Evolutionary conservation across 2,329 filamentous ascomycete species (phyloP).

Genomic region (Pseudocercospora eumusae): DNA sequence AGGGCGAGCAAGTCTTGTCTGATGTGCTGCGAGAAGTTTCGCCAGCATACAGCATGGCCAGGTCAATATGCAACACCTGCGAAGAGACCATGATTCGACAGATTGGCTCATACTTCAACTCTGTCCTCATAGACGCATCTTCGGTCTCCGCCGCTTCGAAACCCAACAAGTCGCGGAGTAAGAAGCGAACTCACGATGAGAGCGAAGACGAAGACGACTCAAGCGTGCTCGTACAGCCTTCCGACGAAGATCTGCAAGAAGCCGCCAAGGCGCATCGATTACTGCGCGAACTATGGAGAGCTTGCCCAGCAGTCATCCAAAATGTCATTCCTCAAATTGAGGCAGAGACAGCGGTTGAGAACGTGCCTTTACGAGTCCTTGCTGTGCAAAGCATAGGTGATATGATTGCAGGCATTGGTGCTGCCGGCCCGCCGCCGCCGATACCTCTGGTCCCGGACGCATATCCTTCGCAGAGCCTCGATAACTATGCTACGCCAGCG

Average conservation of each 20-base stretch:
- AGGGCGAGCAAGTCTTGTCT: constrained; percentile 46
- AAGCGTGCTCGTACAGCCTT: constrained; percentile 52
- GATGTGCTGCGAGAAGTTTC: constrained; percentile 73
- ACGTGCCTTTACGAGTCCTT: constrained; percentile 78
- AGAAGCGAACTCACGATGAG: constrained; percentile 44
- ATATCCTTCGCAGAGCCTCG: constrained; percentile 71
- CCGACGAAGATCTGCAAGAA: constrained; percentile 82
- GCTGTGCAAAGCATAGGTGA: constrained; percentile 94
- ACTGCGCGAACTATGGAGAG: constrained; percentile 90
- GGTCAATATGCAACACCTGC: constrained; percentile 84
- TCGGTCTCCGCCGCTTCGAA: constrained; percentile 34
- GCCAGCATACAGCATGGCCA: constrained; percentile 93
- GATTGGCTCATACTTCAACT: constrained; percentile 94
- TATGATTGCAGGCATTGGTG: constrained; percentile 89
- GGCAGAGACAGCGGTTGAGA: constrained; percentile 87
- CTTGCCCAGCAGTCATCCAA: constrained; percentile 80
- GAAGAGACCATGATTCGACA: constrained; percentile 94
- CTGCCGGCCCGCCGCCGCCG: constrained; percentile 77
- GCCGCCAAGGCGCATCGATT: constrained; percentile 85
- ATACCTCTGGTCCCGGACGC: constrained; percentile 75
- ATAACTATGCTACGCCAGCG: constrained; percentile 44
- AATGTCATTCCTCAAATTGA: constrained; percentile 95
- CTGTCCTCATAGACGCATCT: constrained; percentile 86
- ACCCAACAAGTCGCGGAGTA: constrained; percentile 53
- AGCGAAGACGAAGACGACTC: constrained; percentile 46